Evolutionary conservation across 345 rosid genomes (phyloP).

Genomic region (Dimocarpus longan): DNA sequence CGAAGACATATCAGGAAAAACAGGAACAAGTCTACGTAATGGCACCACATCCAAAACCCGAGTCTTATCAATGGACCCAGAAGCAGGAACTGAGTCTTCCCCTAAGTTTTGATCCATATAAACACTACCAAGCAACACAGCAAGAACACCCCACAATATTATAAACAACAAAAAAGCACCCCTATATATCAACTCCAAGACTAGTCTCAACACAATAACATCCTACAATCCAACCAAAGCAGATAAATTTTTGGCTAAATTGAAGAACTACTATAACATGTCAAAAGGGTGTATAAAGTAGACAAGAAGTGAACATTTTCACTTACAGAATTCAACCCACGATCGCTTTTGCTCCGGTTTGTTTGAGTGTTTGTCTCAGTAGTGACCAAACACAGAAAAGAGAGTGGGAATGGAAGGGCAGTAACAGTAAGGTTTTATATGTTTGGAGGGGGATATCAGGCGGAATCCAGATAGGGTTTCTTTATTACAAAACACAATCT

Average conservation of each 20-base stretch:
- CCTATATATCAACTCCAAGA: neutral
- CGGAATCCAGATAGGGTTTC: no score
- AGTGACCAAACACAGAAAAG: no score
- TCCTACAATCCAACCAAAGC: neutral
- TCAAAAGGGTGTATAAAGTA: neutral
- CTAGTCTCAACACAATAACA: neutral
- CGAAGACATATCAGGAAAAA: slow-evolving; percentile 45
- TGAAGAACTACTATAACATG: neutral
- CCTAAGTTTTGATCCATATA: slow-evolving; percentile 53
- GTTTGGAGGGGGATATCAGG: neutral
- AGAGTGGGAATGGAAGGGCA: neutral
- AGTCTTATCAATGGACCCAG: slow-evolving; percentile 49
- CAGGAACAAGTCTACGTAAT: slow-evolving; percentile 50
- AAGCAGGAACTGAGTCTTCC: slow-evolving; percentile 36
- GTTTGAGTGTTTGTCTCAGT: no score
- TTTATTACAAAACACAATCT: neutral
- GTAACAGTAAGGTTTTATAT: no score
- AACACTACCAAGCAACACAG: neutral
- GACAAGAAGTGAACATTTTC: neutral
- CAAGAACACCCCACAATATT: neutral
- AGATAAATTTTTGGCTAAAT: neutral
- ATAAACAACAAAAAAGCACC: neutral
- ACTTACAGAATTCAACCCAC: neutral
- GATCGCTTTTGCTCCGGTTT: neutral
- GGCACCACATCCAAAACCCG: slow-evolving; percentile 62